Evolutionary conservation across 768 basidiomycete species (phyloP).

Genomic region (Butyriboletus loyo): DNA sequence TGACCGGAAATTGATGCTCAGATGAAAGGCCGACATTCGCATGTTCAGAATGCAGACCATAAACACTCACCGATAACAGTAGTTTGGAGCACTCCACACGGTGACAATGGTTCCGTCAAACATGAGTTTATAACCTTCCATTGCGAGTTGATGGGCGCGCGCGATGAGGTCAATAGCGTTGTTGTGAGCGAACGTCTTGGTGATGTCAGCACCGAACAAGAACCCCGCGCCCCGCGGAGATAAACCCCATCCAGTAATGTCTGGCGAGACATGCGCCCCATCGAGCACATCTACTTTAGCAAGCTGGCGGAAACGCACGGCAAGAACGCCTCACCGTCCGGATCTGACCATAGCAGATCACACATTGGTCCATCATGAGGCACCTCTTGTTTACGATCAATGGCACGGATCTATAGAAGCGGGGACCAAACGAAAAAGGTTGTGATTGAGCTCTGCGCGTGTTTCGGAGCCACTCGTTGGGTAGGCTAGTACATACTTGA

Average conservation of each 20-base stretch:
- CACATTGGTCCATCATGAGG: constrained; percentile 99
- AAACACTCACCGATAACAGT: constrained; percentile 83
- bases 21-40: constrained; percentile 14
- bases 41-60: constrained; percentile 10
- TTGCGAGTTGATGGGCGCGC: constrained; percentile 94
- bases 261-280: constrained; percentile 34
- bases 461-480: constrained; percentile 18
- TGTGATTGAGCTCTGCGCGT: constrained; percentile 19
- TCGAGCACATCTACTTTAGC: constrained; percentile 24
- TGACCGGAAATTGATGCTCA: constrained; percentile 25
- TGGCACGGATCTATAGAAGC: constrained; percentile 77
- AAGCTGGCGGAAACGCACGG: constrained; percentile 4
- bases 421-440: constrained; percentile 19
- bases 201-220: constrained; percentile 90
- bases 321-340: constrained; percentile 64
- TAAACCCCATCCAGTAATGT: constrained; percentile 92
- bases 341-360: constrained; percentile 98
- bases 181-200: constrained; percentile 83
- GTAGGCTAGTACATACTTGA: constrained; percentile 55
- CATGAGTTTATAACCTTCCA: constrained; percentile 98
- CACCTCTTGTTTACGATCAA: constrained; percentile 96
- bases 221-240: constrained; percentile 98
- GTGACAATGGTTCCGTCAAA: constrained; percentile 94
- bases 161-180: constrained; percentile 96
- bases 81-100: constrained; percentile 98